Base-by-base conservation (phyloP, 305 asterid genomes). In the Striga hermonthica region DNA sequence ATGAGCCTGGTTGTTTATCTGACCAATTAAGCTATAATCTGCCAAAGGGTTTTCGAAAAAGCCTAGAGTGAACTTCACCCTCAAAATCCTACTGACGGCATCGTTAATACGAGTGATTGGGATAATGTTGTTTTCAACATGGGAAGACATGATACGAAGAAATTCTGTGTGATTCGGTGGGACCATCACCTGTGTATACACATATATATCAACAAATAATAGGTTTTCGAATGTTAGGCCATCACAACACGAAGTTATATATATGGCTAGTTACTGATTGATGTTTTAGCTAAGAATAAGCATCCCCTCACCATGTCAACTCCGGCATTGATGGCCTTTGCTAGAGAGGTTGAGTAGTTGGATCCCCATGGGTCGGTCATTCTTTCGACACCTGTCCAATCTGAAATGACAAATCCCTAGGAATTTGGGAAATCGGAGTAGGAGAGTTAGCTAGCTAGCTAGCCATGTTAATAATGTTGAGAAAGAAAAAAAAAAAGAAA, bases 361-460 rank as follows among this genome's bases (percentile, higher is more conserved):
- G 76, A 31, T 48, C 68, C 57, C 1, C 11, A 8, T 48, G 80
- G 80, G 3, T 47, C 10, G 6, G 82, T 77, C n/a, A 80, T 73
- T 54, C 57, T 77, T 61, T 80, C 85, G 6, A 80, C 62, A 4
- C 78, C 85, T 28, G 69, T 69, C 75, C 75, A 80, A 60, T 80
- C 85, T 6, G 85, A 77, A 6, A 80, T 80, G 28, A 77, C 73
- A 63, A 80, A 77, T 7, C 85, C 85, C 85, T 80, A 62, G 4
- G 47, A 67, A 22, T n/a, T n/a, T n/a, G n/a, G n/a, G n/a, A n/a
- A n/a, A n/a, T n/a, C n/a, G n/a, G n/a, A n/a, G n/a, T n/a, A 16
- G 3, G 0, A 0, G 6, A 49, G n/a, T 28, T 3, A 7, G 16
- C 7, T 8, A n/a, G 28, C 14, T 49, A 49, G 28, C 14, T 13